Evolutionary conservation across 495 filamentous ascomycete species (phyloP).

Genomic region (Hamigera avellanea): DNA sequence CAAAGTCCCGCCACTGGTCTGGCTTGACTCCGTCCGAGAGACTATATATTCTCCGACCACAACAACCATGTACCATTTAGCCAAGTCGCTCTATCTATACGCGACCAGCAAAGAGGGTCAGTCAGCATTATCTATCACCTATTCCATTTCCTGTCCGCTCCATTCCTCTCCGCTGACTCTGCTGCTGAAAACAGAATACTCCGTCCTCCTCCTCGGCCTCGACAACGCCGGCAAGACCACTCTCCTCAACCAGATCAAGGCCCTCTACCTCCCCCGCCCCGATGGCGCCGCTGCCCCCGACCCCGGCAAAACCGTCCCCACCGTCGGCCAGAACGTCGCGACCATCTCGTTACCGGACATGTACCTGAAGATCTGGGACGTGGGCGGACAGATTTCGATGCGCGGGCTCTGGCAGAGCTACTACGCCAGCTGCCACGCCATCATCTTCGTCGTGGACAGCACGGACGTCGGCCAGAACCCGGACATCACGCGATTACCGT

Average conservation of each 20-base stretch:
- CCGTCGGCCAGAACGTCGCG: constrained; percentile 93
- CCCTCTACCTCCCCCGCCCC: constrained; percentile 58
- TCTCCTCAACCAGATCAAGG: constrained; percentile 90
- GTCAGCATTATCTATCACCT: constrained; percentile 1
- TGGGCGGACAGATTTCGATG: constrained; percentile 82
- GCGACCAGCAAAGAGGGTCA: constrained; percentile 91
- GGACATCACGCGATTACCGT: constrained; percentile 27
- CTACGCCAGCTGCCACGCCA: constrained; percentile 86
- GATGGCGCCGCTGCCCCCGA: constrained; percentile 40
- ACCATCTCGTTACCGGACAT: constrained; percentile 79
- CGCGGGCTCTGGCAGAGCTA: constrained; percentile 93
- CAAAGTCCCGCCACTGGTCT: neutral
- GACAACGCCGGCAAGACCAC: constrained; percentile 99
- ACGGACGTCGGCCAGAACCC: constrained; percentile 79
- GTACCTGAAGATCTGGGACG: constrained; percentile 98
- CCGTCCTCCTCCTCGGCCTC: constrained; percentile 89
- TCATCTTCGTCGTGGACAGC: constrained; percentile 93
- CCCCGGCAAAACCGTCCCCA: constrained; percentile 73
- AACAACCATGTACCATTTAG: constrained; percentile 89
- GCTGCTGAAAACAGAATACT: constrained; percentile 61
- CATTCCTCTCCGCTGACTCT: neutral
- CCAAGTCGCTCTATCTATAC: constrained; percentile 86
- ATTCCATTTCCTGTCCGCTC: constrained; percentile 3
- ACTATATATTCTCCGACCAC: constrained; percentile 3
- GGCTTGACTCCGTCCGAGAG: too few species aligned